A percentile compares a stretch with the other conserved stretches of the same genome.
Conservation (phyloP, 768 basidiomycete species). For the Inosperma sp. region DNA sequence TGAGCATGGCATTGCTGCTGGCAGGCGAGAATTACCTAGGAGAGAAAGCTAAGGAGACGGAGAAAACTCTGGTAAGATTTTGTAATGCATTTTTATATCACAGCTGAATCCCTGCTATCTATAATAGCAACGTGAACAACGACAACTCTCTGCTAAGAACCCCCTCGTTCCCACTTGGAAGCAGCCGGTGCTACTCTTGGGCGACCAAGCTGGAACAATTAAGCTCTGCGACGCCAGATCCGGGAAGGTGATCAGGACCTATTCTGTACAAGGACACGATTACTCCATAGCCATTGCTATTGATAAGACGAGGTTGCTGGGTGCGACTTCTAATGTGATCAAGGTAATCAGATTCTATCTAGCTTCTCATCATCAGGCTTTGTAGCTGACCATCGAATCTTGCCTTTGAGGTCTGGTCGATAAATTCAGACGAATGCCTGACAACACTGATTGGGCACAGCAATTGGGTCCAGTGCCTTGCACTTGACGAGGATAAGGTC, state of each 20-base stretch:
- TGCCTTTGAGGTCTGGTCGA: constrained; percentile 78
- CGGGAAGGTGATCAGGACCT: constrained; percentile 69
- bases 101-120: no score
- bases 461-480: constrained; percentile 88
- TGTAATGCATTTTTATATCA: background rate
- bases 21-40: constrained; percentile 48
- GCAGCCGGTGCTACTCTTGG: constrained; percentile 79
- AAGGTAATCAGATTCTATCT: constrained; percentile 70
- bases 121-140: no score
- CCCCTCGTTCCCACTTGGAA: constrained; percentile 30
- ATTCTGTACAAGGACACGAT: constrained; percentile 97
- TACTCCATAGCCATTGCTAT: constrained; percentile 95
- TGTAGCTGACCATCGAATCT: background rate
- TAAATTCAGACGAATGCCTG: constrained; percentile 81
- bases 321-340: constrained; percentile 93
- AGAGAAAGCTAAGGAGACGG: constrained; percentile 7
- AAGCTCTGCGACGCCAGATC: constrained; percentile 94
- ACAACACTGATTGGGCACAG: constrained; percentile 91
- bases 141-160: constrained; percentile 7
- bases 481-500: constrained; percentile 90
- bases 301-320: constrained; percentile 87
- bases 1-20: constrained; percentile 77
- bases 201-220: constrained; percentile 91
- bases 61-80: background rate
- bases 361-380: constrained; percentile 4